Percentiles rank a stretch among this genome's conserved stretches.
phyloP scores from a whole-genome alignment of 2,329 filamentous ascomycete genomes.

The Fusarium veterinarium region DNA sequence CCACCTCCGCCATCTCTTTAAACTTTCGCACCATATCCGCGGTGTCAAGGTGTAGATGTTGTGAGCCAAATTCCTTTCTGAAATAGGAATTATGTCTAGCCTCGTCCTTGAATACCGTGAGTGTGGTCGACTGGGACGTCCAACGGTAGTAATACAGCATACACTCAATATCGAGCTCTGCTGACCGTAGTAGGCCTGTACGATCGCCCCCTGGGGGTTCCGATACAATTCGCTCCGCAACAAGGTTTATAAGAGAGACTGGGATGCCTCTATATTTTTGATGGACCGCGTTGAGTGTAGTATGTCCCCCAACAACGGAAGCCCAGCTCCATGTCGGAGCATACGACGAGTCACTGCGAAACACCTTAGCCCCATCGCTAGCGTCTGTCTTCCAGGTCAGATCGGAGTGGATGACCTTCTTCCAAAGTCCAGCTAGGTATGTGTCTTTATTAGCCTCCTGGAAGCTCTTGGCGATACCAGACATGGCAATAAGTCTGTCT shows the following conservation, averaged over 20 bases:
- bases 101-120: background rate
- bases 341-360: background rate
- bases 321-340: background rate
- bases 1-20: background rate
- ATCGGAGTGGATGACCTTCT: fast-evolving
- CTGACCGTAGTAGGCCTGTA: fast-evolving
- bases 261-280: too few species aligned
- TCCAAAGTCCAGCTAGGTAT: fast-evolving
- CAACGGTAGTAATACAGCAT: background rate
- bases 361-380: background rate
- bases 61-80: fast-evolving
- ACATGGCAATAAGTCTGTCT: background rate
- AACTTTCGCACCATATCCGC: background rate
- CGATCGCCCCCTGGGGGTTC: background rate
- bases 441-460: background rate
- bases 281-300: fast-evolving
- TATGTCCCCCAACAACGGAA: background rate
- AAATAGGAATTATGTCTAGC: background rate
- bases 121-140: background rate
- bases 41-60: background rate
- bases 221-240: fast-evolving
- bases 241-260: too few species aligned
- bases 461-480: background rate
- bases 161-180: background rate
- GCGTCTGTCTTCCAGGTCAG: background rate